A percentile compares a stretch with the other conserved stretches of the same genome.
These are phyloP conservation scores for Colletotrichum tanaceti DNA, from an alignment of 2,329 filamentous ascomycete species.

Conservation along the genomic window DNA sequence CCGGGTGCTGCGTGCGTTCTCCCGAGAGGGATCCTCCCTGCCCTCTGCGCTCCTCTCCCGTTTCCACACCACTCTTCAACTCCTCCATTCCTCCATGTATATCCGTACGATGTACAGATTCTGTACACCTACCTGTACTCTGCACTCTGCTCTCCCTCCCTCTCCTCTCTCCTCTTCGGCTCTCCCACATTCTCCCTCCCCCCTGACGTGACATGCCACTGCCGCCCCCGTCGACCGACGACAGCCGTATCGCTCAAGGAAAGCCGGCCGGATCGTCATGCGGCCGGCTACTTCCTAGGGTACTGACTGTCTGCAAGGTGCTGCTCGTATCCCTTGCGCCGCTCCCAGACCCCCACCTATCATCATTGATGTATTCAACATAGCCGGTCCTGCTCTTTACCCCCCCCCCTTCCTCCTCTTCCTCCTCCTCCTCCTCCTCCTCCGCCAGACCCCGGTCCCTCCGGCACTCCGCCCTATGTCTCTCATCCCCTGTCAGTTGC, in stretches of 20 bases:
- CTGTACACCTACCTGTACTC: too few species aligned
- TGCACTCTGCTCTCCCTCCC: not conserved
- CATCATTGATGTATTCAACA: not conserved
- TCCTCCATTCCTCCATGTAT: not conserved
- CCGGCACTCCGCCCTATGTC: conserved; percentile 1
- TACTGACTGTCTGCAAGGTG: not conserved
- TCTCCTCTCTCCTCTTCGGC: not conserved
- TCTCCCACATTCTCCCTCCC: not conserved
- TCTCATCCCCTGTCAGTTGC: not conserved
- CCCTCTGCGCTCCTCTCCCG: not conserved
- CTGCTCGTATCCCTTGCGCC: not conserved
- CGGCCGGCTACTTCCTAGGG: not conserved
- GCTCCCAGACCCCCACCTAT: conserved; percentile 4
- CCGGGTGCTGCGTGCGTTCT: conserved; percentile 10
- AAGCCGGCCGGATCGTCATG: conserved; percentile 1
- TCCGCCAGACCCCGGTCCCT: conserved; percentile 2
- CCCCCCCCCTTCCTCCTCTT: not conserved
- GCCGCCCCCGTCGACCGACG: not conserved
- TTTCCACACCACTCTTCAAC: not conserved
- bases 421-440: not conserved
- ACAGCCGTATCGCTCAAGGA: not conserved
- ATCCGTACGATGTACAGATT: too few species aligned
- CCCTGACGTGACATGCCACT: not conserved
- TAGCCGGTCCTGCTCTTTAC: not conserved
- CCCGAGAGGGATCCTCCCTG: conserved; percentile 29